A percentile compares a stretch with the other conserved stretches of the same genome.
phyloP scores from a whole-genome alignment of 2,329 filamentous ascomycete genomes.

The Aspergillus melleus region DNA sequence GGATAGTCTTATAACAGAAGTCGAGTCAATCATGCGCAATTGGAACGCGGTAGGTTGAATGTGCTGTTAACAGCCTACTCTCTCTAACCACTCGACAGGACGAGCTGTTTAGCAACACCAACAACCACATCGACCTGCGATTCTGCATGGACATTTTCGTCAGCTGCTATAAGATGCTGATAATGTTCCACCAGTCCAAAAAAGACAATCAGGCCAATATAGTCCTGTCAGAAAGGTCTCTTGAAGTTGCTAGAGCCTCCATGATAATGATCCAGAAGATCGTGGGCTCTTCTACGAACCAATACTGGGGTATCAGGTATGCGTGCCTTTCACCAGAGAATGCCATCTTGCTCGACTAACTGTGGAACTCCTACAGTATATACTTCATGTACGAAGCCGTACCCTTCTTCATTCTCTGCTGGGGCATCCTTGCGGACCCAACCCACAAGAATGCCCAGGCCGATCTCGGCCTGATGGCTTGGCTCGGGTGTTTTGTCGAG shows the following conservation, averaged over 20 bases:
- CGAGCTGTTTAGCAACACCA: constrained; percentile 11
- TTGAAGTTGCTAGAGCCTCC: background rate
- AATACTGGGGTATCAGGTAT: background rate
- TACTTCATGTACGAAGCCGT: background rate
- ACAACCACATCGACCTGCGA: constrained; percentile 17
- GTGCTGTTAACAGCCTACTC: background rate
- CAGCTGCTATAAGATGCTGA: constrained; percentile 21
- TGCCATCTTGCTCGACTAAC: background rate
- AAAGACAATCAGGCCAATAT: background rate
- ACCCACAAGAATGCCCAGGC: background rate
- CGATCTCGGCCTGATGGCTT: background rate
- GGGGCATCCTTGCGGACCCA: background rate
- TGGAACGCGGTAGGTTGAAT: constrained; percentile 13
- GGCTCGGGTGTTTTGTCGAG: background rate
- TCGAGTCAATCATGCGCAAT: constrained; percentile 14
- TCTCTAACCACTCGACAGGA: constrained; percentile 5
- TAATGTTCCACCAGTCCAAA: constrained; percentile 20
- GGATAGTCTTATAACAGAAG: constrained; percentile 12
- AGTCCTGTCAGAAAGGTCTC: background rate
- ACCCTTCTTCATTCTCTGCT: background rate
- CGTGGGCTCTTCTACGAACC: background rate
- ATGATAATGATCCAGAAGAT: background rate
- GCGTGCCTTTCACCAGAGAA: background rate
- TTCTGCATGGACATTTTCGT: constrained; percentile 20
- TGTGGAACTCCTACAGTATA: background rate